A percentile compares a stretch with the other conserved stretches of the same genome.
Evolutionary conservation across 2,329 filamentous ascomycete genomes (phyloP).

Genomic region (Cladosporium colombiae): DNA sequence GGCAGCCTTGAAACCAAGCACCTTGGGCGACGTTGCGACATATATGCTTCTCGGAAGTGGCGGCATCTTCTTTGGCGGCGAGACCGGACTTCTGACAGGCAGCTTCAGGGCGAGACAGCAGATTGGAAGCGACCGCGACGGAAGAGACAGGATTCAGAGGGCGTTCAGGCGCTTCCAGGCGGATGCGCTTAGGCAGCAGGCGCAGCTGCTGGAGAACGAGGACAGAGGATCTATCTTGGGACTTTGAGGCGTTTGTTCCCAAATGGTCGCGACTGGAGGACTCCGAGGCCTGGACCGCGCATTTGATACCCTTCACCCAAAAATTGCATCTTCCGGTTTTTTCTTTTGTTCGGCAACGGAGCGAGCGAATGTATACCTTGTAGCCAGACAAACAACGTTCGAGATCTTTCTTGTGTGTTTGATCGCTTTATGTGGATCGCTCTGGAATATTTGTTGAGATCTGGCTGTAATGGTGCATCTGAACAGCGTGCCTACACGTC

Average conservation of each 20-base stretch:
- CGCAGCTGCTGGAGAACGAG: slow-evolving; percentile 54
- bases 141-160: slow-evolving; percentile 58
- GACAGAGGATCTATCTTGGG: slow-evolving; percentile 19
- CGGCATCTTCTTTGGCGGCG: slow-evolving; percentile 65
- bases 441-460: neutral
- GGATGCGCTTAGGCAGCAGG: slow-evolving; percentile 63
- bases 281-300: neutral
- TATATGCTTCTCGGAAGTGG: slow-evolving; percentile 64
- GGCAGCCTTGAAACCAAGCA: slow-evolving; percentile 57
- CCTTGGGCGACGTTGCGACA: slow-evolving; percentile 61
- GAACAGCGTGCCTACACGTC: neutral
- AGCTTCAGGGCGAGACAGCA: slow-evolving; percentile 54
- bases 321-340: neutral
- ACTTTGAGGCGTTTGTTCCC: neutral
- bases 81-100: slow-evolving; percentile 62
- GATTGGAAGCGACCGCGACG: slow-evolving; percentile 57
- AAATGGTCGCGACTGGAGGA: neutral
- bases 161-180: slow-evolving; percentile 65
- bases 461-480: neutral
- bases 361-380: neutral
- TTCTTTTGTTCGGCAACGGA: neutral
- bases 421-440: neutral
- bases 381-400: neutral
- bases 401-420: neutral
- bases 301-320: neutral